Evolutionary conservation across 257 asterid genomes (phyloP).

Genomic region (Leptodermis oblonga): DNA sequence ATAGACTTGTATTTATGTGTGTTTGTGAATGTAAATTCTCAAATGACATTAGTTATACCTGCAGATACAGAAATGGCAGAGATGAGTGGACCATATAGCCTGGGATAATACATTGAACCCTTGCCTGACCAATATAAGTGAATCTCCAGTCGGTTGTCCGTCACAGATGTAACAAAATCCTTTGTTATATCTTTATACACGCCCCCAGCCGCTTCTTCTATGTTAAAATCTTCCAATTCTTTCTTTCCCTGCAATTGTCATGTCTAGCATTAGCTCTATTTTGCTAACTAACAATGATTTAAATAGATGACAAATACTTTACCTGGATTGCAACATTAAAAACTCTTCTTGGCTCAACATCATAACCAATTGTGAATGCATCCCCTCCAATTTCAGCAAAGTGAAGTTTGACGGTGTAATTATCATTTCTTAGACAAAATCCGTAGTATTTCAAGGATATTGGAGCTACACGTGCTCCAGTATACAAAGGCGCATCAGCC

Average conservation of each 20-base stretch:
- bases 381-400: conserved; percentile 24
- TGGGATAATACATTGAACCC: conserved; percentile 9
- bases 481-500: conserved; percentile 19
- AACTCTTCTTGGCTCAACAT: conserved; percentile 7
- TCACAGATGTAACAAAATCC: background rate
- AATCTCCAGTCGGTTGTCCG: conserved; percentile 13
- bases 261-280: background rate
- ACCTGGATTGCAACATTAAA: conserved; percentile 30
- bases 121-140: conserved; percentile 30
- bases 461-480: conserved; percentile 21
- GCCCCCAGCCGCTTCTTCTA: conserved; percentile 8
- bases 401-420: conserved; percentile 20
- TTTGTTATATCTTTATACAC: background rate
- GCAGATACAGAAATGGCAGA: conserved; percentile 27
- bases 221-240: conserved; percentile 10
- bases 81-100: conserved; percentile 19
- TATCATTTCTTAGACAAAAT: conserved; percentile 19
- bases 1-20: background rate
- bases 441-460: conserved; percentile 33
- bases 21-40: background rate
- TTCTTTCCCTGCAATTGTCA: conserved; percentile 4
- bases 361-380: no score
- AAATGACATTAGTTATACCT: background rate
- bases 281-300: no score
- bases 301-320: background rate